phyloP scores from a whole-genome alignment of 495 filamentous ascomycete genomes.

The Neohortaea acidophila region DNA sequence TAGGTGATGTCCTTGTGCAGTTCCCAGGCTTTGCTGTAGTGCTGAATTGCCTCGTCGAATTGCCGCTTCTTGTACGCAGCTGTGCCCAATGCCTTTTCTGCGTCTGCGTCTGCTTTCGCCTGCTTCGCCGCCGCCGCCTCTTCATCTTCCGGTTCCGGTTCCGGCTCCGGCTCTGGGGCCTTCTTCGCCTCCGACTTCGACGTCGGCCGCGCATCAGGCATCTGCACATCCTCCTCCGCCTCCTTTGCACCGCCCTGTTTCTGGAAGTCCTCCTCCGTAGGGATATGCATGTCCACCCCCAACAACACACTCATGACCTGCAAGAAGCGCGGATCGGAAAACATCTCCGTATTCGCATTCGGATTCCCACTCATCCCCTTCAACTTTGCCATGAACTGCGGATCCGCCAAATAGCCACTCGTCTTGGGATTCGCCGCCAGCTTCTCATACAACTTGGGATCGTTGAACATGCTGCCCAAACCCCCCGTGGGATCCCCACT shows the following conservation, averaged over 20 bases:
- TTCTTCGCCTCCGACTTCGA: constrained; percentile 40
- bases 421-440: constrained; percentile 91
- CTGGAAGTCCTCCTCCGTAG: constrained; percentile 36
- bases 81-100: constrained; percentile 87
- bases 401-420: constrained; percentile 63
- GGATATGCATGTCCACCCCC: constrained; percentile 87
- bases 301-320: constrained; percentile 87
- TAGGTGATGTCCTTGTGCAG: constrained; percentile 92
- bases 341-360: constrained; percentile 59
- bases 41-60: constrained; percentile 84
- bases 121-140: constrained; percentile 69
- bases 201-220: constrained; percentile 51
- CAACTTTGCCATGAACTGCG: constrained; percentile 78
- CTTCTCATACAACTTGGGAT: constrained; percentile 78
- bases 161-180: constrained; percentile 43
- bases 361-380: constrained; percentile 68
- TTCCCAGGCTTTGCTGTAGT: constrained; percentile 94
- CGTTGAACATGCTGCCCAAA: constrained; percentile 80
- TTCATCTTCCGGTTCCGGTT: constrained; percentile 57
- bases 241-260: constrained; percentile 29
- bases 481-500: constrained; percentile 55
- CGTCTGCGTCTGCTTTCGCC: constrained; percentile 83
- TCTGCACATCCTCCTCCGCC: constrained; percentile 60
- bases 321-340: constrained; percentile 70
- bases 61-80: constrained; percentile 96